Evolutionary conservation across 2,329 filamentous ascomycete genomes (phyloP), one percentile per base, ranked within the genome.

Genomic region (Aspergillus ruber): DNA sequence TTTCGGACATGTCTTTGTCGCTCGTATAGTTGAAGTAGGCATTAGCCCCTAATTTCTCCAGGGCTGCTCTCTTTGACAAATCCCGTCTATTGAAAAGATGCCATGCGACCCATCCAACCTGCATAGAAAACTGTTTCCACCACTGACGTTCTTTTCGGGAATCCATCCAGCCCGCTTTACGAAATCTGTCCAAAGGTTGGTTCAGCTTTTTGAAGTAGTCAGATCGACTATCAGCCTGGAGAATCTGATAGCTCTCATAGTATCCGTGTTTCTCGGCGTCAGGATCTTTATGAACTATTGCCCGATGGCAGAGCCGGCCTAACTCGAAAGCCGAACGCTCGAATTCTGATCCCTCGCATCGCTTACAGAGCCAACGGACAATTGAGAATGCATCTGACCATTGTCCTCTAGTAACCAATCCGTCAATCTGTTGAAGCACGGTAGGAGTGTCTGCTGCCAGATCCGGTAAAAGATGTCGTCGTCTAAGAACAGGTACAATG

Each of bases 71-170:
- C 2, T 4, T 29, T 4, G 25, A 29, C 10, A 4, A 29, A 12
- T 29, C 25, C 25, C 39, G 12, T 8, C 49, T 57, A 3, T 43
- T 42, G 2, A 51, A 46, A 6, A 61, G 54, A 20, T 55, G 49
- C 59, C 56, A 60, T 1, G 50, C 45, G 0, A 60, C 25, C 60
- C 61, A 65, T 8, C 56, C 57, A 2, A 65, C 40, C 39, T 65
- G 58, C 4, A 15, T 43, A 0, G 52, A 45, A 25, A 63, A 58
- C 0, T 2, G 18, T 0, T 23, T 10, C 60, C 60, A 62, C 48
- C 53, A 56, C 6, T 52, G 35, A 0, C 25, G 7, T 5, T 45
- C 42, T 2, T 12, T 6, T 0, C 33, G 15, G 0, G 49, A 50
- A 1, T 43, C 10, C 35, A 54, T 44, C 62, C 56, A 60, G 2